Base-by-base conservation (phyloP, 1,284 basidiomycete species). In the Pisolithus thermaeus region DNA sequence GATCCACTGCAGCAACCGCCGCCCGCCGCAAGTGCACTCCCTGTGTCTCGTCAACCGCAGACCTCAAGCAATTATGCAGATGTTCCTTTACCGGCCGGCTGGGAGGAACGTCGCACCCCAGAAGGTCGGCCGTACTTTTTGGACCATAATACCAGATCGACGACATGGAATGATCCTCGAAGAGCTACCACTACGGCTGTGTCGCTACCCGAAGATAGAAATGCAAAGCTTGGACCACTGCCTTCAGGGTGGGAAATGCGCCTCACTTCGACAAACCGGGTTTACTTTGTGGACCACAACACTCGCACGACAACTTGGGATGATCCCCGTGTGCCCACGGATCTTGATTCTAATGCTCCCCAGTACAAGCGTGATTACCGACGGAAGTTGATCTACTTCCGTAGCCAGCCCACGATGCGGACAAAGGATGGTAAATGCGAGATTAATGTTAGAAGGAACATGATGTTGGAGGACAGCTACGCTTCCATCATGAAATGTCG, bases 331-430 rank as follows among this genome's bases (percentile, higher is more conserved):
- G 64, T 88, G 60, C 84, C 84, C 4, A 66, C 51, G 46, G 73
- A 78, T 56, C 78, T 95, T 38, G 93, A 96, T 65, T 87, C 93
- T 63, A 97, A 92, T 69, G 96, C 97, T 18, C 97, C 97, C 39
- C 95, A 99, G 74, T 99, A 98, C 78, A 99, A 99, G 78, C 90
- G 97, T 56, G 97, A 99, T 77, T 99, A 99, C 77, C 79, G 96
- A 60, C 76, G 96, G 61, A 99, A 99, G 76, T 84, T 99, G 54
- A 93, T 99, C 62, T 99, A 99, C 78, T 99, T 99, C 84, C 83
- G 97, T 56, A 93, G 89, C 61, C 97, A 99, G 70, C 96, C 95
- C 40, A 93, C 93, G 49, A 88, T 99, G 76, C 84, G 95, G 54
- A 81, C 84, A 23, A 80, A 86, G 60, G 80, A 84, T 28, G 96